These are phyloP conservation scores for Lecanicillium sp. DNA, from an alignment of 2,329 filamentous ascomycete genomes.

Conservation along the genomic window DNA sequence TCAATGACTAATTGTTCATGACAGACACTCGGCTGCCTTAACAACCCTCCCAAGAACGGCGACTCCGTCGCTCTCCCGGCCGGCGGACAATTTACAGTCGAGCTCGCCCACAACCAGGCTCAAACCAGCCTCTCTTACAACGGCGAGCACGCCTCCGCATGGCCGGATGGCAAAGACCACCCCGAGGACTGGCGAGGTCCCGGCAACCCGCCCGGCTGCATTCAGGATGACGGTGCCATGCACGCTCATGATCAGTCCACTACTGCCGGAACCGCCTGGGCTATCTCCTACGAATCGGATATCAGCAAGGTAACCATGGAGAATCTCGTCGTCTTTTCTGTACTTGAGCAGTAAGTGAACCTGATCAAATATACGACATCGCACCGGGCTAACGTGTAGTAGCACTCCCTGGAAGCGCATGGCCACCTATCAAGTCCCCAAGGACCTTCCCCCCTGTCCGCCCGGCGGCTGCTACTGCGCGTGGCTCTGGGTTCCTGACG, in stretches of 20 bases:
- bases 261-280: slow-evolving; percentile 42
- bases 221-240: slow-evolving; percentile 35
- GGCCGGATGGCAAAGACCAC: slow-evolving; percentile 42
- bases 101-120: slow-evolving; percentile 44
- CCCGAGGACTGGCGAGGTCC: slow-evolving; percentile 40
- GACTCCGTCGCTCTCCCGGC: slow-evolving; percentile 40
- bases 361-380: neutral
- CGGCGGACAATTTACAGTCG: slow-evolving; percentile 41
- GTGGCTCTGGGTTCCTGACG: slow-evolving; percentile 22
- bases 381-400: neutral
- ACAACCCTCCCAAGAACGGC: slow-evolving; percentile 26
- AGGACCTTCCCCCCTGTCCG: slow-evolving; percentile 20
- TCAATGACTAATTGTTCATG: neutral
- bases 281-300: slow-evolving; percentile 45
- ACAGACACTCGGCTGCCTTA: slow-evolving; percentile 38
- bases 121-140: slow-evolving; percentile 41
- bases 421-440: slow-evolving; percentile 19
- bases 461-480: slow-evolving; percentile 21
- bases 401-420: slow-evolving; percentile 20
- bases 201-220: slow-evolving; percentile 22
- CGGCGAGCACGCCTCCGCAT: slow-evolving; percentile 32
- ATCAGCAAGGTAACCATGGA: slow-evolving; percentile 41
- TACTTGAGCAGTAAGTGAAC: slow-evolving; percentile 33
- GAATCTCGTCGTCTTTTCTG: slow-evolving; percentile 46
- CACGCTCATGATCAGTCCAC: slow-evolving; percentile 39